Evolutionary conservation across 768 basidiomycete species (phyloP).

Genomic region (Mycena maculata): DNA sequence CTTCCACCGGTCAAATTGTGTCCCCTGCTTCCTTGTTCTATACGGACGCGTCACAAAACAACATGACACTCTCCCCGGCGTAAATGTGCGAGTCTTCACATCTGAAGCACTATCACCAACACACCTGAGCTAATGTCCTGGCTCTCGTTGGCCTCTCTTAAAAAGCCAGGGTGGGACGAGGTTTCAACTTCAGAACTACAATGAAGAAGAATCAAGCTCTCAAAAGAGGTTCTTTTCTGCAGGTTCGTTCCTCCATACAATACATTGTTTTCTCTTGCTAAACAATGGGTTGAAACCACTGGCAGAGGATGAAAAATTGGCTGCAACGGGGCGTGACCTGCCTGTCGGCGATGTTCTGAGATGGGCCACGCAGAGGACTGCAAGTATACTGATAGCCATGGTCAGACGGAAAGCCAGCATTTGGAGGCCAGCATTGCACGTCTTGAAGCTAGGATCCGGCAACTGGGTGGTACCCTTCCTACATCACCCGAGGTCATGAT

Average conservation of each 20-base stretch:
- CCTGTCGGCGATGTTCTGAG: conserved; percentile 54
- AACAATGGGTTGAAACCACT: background rate
- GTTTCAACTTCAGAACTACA: background rate
- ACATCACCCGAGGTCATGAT: conserved; percentile 22
- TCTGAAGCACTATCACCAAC: too few species aligned
- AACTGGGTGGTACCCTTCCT: conserved; percentile 41
- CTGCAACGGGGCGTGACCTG: conserved; percentile 57
- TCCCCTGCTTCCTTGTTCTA: too few species aligned
- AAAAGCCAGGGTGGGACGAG: background rate
- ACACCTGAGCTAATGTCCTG: too few species aligned
- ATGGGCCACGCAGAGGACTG: conserved; percentile 55
- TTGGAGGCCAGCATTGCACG: conserved; percentile 55
- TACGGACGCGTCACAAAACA: too few species aligned
- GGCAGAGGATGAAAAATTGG: conserved; percentile 23
- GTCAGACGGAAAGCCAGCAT: conserved; percentile 49
- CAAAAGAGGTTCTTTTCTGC: conserved; percentile 29
- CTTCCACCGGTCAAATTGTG: too few species aligned
- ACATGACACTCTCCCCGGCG: too few species aligned
- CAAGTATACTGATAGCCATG: conserved; percentile 54
- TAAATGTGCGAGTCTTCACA: too few species aligned
- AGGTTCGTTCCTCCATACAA: conserved; percentile 17
- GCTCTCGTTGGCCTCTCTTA: too few species aligned
- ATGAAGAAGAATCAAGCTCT: conserved; percentile 11
- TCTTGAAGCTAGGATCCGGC: conserved; percentile 50
- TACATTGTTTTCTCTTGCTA: background rate